Conservation (phyloP, 2,329 filamentous ascomycete genomes). For the Epichloe brachyelytri region DNA sequence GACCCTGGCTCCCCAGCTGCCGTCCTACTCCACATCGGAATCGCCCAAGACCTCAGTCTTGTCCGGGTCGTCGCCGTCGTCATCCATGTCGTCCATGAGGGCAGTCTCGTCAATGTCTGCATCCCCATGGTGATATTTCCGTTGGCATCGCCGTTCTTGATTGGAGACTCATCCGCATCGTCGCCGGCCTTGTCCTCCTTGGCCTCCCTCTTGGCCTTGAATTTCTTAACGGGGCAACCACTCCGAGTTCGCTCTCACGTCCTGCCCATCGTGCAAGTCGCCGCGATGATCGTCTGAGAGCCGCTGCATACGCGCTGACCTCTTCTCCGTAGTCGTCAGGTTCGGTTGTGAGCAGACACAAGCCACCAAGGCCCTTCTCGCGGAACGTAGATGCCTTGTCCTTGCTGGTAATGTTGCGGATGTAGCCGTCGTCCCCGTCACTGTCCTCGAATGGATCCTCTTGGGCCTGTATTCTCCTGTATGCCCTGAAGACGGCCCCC, state of each 20-base stretch:
- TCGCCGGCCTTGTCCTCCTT: slow-evolving; percentile 2
- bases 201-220: slow-evolving; percentile 14
- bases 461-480: slow-evolving; percentile 47
- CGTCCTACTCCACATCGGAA: slow-evolving; percentile 20
- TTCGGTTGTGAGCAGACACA: slow-evolving; percentile 49
- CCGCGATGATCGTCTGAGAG: slow-evolving; percentile 49
- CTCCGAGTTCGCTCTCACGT: slow-evolving; percentile 29
- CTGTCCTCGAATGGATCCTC: slow-evolving; percentile 47
- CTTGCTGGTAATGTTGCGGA: slow-evolving; percentile 17
- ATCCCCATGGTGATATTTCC: slow-evolving; percentile 37
- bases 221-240: slow-evolving; percentile 34
- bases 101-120: slow-evolving; percentile 36
- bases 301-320: slow-evolving; percentile 49
- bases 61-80: slow-evolving; percentile 32
- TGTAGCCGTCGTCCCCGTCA: slow-evolving; percentile 40
- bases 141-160: slow-evolving; percentile 23
- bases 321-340: slow-evolving; percentile 69
- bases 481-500: slow-evolving; percentile 53
- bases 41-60: slow-evolving; percentile 25
- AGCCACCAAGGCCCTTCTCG: slow-evolving; percentile 48
- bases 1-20: not conserved
- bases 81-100: slow-evolving; percentile 29
- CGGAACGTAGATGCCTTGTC: slow-evolving; percentile 29
- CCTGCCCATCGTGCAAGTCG: slow-evolving; percentile 58
- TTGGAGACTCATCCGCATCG: not conserved